Conservation (phyloP, 2,329 filamentous ascomycete genomes). For the Botrytis fragariae region DNA sequence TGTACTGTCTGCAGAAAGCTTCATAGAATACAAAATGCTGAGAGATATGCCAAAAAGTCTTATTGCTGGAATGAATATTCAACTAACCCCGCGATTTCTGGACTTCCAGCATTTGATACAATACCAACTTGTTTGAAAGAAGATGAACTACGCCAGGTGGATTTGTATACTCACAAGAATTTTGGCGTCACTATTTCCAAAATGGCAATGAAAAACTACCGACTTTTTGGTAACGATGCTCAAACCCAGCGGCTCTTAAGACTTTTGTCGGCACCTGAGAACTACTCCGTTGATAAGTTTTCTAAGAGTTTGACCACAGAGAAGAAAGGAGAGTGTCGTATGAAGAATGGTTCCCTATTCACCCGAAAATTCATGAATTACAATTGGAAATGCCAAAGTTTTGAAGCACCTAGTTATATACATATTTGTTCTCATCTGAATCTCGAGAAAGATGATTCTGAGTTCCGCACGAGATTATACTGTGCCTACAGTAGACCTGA, state of each 20-base stretch:
- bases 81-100: neutral
- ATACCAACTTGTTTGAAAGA: neutral
- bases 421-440: neutral
- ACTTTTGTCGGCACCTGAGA: neutral
- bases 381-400: neutral
- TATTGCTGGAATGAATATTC: neutral
- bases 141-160: fast-evolving
- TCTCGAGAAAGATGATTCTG: neutral
- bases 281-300: neutral
- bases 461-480: neutral
- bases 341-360: neutral
- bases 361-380: neutral
- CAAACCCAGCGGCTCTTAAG: neutral
- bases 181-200: neutral
- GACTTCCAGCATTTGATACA: neutral
- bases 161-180: neutral
- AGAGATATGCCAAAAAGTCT: neutral
- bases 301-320: neutral
- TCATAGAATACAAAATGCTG: neutral
- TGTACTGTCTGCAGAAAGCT: neutral
- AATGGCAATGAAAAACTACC: neutral
- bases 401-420: neutral
- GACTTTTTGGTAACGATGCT: neutral
- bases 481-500: neutral
- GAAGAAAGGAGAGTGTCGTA: neutral